Conservation (phyloP, 2,329 filamentous ascomycete genomes). For the Penicillium sp. region DNA sequence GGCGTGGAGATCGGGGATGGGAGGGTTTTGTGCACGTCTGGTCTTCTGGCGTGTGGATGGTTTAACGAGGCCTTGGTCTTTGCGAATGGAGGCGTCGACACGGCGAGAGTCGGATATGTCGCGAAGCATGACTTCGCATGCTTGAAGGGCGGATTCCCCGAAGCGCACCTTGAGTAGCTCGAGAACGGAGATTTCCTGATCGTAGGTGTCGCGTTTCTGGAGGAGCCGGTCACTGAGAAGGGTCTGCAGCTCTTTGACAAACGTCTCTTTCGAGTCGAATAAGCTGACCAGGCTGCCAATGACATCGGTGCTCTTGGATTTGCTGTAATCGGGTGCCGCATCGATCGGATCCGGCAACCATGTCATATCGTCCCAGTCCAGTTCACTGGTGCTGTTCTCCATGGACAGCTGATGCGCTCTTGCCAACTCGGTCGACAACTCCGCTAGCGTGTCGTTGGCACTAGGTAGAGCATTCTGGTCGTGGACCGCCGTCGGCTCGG, state of each 20-base stretch:
- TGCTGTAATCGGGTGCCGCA: constrained; percentile 84
- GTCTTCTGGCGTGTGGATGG: constrained; percentile 16
- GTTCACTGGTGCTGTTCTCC: constrained; percentile 53
- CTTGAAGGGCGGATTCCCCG: constrained; percentile 77
- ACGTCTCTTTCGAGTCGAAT: constrained; percentile 81
- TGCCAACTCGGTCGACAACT: constrained; percentile 50
- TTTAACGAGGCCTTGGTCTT: constrained; percentile 39
- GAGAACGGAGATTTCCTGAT: constrained; percentile 75
- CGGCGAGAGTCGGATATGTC: constrained; percentile 79
- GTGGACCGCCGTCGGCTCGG: constrained; percentile 43
- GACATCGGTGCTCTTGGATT: constrained; percentile 81
- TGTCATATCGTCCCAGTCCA: constrained; percentile 86
- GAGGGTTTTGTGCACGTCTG: constrained; percentile 24
- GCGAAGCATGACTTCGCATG: constrained; percentile 94
- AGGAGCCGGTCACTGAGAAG: constrained; percentile 79
- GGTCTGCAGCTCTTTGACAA: constrained; percentile 87
- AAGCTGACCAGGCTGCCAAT: constrained; percentile 84
- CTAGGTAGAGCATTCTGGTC: constrained; percentile 23
- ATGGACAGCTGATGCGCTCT: constrained; percentile 38
- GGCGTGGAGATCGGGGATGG: constrained; percentile 56
- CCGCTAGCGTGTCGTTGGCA: constrained; percentile 42
- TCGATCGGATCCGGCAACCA: constrained; percentile 93
- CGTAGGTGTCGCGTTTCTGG: constrained; percentile 60
- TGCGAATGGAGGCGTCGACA: constrained; percentile 63
- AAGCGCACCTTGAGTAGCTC: constrained; percentile 83